phyloP scores from a whole-genome alignment of 768 basidiomycete genomes.

The Xanthoconium purpureum region DNA sequence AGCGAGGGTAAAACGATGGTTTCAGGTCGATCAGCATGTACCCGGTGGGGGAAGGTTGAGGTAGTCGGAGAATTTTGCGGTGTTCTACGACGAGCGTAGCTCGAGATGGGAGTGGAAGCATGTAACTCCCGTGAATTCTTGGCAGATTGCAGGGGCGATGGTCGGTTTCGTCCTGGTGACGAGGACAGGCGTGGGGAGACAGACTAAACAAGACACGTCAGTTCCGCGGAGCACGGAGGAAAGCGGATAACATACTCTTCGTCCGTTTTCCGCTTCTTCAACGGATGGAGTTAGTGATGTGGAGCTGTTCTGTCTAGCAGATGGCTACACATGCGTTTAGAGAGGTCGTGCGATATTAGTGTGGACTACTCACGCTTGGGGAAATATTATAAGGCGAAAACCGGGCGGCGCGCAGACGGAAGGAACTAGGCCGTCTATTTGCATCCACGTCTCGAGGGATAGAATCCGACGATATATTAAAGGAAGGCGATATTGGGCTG shows the following conservation, averaged over 20 bases:
- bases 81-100: conserved; percentile 75
- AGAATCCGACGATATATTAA: conserved; percentile 34
- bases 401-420: conserved; percentile 27
- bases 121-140: conserved; percentile 53
- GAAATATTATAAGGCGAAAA: conserved; percentile 32
- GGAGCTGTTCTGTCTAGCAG: conserved; percentile 44
- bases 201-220: conserved; percentile 28
- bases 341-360: not conserved
- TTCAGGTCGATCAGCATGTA: conserved; percentile 31
- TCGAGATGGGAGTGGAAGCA: conserved; percentile 74
- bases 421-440: conserved; percentile 28
- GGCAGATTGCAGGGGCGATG: conserved; percentile 44
- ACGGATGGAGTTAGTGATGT: conserved; percentile 33
- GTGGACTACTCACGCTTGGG: conserved; percentile 22
- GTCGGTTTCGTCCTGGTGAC: conserved; percentile 42
- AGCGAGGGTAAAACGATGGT: conserved; percentile 54
- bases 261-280: conserved; percentile 26
- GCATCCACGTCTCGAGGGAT: conserved; percentile 27
- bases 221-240: conserved; percentile 32
- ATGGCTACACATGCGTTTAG: conserved; percentile 30
- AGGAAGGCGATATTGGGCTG: conserved; percentile 33
- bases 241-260: conserved; percentile 32
- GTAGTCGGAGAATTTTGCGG: conserved; percentile 71
- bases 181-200: conserved; percentile 38
- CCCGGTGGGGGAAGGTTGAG: conserved; percentile 51